A percentile compares a stretch with the other conserved stretches of the same genome.
phyloP scores from a whole-genome alignment of 805 yeast species.

The Starmerella riodocensis region DNA sequence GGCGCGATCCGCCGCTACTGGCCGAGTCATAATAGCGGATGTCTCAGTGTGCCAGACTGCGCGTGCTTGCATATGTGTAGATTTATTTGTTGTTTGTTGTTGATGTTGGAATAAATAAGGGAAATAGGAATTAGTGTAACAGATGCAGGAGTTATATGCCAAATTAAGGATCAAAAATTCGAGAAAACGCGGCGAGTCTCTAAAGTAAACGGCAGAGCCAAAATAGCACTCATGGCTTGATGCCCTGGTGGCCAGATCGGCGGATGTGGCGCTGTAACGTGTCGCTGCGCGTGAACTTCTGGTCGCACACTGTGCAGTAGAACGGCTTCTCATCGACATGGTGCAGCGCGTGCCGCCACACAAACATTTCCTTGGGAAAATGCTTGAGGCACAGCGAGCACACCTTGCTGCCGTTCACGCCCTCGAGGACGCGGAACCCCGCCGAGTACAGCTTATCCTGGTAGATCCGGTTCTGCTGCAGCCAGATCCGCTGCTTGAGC shows the following conservation, averaged over 20 bases:
- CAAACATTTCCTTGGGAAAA: slow-evolving; percentile 15
- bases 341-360: slow-evolving; percentile 16
- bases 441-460: slow-evolving; percentile 8
- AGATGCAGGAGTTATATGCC: too few relatives aligned
- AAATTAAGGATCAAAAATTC: too few relatives aligned
- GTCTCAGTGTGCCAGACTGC: too few relatives aligned
- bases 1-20: too few relatives aligned
- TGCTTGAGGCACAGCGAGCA: slow-evolving; percentile 13
- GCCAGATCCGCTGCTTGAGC: slow-evolving; percentile 13
- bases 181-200: too few relatives aligned
- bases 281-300: slow-evolving; percentile 15
- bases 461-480: slow-evolving; percentile 11
- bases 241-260: slow-evolving; percentile 8
- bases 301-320: slow-evolving; percentile 15
- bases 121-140: not conserved
- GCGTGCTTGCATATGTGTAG: too few relatives aligned
- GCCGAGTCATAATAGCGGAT: too few relatives aligned
- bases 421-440: slow-evolving; percentile 14
- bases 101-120: not conserved
- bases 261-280: slow-evolving; percentile 16
- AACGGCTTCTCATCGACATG: slow-evolving; percentile 17
- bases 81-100: too few relatives aligned
- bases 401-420: slow-evolving; percentile 7
- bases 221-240: not conserved
- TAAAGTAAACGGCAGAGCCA: too few relatives aligned